These are phyloP conservation scores for Cutaneotrichosporon sp. DNA, from an alignment of 1,284 basidiomycete species.

Conservation along the genomic window DNA sequence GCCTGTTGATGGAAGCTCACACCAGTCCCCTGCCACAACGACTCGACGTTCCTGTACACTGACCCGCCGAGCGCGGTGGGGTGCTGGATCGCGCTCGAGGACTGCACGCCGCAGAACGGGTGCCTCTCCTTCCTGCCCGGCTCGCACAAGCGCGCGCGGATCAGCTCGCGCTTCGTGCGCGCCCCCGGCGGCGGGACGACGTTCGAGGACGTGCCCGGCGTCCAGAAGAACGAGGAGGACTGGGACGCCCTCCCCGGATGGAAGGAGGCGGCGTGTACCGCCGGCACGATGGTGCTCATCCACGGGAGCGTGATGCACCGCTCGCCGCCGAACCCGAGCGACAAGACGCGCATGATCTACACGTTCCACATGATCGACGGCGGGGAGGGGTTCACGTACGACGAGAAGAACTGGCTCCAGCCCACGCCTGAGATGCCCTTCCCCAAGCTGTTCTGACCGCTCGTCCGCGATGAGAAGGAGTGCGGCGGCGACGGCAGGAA, in stretches of 20 bases:
- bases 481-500: no score
- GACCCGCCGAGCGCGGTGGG: conserved; percentile 87
- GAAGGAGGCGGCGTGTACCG: conserved; percentile 67
- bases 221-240: conserved; percentile 57
- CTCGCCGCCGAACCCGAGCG: conserved; percentile 71
- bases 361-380: conserved; percentile 78
- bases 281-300: conserved; percentile 81
- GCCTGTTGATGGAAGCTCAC: background rate
- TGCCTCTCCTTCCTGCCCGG: conserved; percentile 89
- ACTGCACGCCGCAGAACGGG: conserved; percentile 79
- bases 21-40: conserved; percentile 62
- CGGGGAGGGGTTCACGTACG: conserved; percentile 43
- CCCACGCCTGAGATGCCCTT: conserved; percentile 80
- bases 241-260: conserved; percentile 63
- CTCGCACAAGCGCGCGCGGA: conserved; percentile 72
- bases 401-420: conserved; percentile 62
- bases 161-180: conserved; percentile 81
- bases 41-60: conserved; percentile 71
- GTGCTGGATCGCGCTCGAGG: conserved; percentile 93
- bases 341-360: conserved; percentile 79
- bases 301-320: conserved; percentile 85
- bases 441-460: conserved; percentile 19
- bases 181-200: conserved; percentile 68
- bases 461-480: no score
- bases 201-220: conserved; percentile 65